These are phyloP conservation scores for Nakazawaea sp. DNA, from an alignment of 805 yeast genomes.

Conservation along the genomic window DNA sequence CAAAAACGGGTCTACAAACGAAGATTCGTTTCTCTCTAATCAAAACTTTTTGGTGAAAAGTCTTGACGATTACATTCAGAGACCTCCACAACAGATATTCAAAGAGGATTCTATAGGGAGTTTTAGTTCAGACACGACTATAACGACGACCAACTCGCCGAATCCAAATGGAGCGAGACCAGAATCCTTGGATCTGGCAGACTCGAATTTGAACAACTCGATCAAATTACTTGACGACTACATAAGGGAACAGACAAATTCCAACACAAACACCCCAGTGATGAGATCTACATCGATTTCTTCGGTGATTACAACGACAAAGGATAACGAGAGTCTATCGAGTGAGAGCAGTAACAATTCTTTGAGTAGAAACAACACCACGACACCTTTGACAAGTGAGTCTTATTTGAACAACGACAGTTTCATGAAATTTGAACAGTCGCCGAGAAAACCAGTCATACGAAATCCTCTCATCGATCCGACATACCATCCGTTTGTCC, in stretches of 20 bases:
- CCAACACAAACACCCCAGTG: too few species aligned
- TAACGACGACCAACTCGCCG: not conserved
- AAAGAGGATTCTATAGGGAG: constrained; percentile 20
- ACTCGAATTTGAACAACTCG: constrained; percentile 5
- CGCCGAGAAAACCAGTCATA: constrained; percentile 2
- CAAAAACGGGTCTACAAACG: constrained; percentile 15
- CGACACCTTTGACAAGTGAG: constrained; percentile 29
- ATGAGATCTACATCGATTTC: not conserved
- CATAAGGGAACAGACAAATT: constrained; percentile 9
- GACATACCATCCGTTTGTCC: constrained; percentile 8
- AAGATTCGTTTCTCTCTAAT: constrained; percentile 1
- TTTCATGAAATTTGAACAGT: not conserved
- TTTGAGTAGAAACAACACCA: not conserved
- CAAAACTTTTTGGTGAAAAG: constrained; percentile 25
- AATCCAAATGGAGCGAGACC: too few species aligned
- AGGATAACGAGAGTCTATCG: constrained; percentile 5
- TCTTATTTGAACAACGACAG: constrained; percentile 30
- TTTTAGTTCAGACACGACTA: constrained; percentile 19
- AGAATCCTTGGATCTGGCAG: not conserved
- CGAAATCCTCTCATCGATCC: constrained; percentile 8
- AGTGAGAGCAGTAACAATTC: constrained; percentile 9
- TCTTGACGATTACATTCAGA: constrained; percentile 22
- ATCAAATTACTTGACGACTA: constrained; percentile 8
- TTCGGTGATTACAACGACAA: not conserved
- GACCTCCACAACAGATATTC: constrained; percentile 8